These are phyloP conservation scores for Metschnikowia similis DNA, from an alignment of 805 yeast species.

Conservation along the genomic window DNA sequence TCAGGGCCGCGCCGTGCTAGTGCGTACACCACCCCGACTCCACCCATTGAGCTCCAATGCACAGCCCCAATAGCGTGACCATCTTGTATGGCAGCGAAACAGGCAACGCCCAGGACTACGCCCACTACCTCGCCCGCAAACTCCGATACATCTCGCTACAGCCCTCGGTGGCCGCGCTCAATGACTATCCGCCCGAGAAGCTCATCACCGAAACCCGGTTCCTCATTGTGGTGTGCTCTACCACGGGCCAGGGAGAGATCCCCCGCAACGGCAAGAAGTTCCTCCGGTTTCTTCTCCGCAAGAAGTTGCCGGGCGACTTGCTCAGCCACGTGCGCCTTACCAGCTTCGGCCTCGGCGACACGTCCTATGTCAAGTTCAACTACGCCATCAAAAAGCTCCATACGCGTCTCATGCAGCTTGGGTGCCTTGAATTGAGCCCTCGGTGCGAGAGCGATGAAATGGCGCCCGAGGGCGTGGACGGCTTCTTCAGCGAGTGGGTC, in stretches of 20 bases:
- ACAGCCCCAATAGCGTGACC: conserved; percentile 30
- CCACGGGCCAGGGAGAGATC: conserved; percentile 93
- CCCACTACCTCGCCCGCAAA: conserved; percentile 54
- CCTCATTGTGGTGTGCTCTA: conserved; percentile 66
- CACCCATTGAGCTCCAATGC: background rate
- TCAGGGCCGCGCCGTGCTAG: background rate
- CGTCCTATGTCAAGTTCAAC: conserved; percentile 84
- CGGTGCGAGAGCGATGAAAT: conserved; percentile 90
- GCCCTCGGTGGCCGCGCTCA: conserved; percentile 50
- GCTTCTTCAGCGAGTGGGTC: conserved; percentile 75
- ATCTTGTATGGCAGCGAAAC: conserved; percentile 90
- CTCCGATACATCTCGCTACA: conserved; percentile 51
- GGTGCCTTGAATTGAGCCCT: conserved; percentile 65
- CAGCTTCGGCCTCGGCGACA: conserved; percentile 89
- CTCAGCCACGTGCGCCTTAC: conserved; percentile 61
- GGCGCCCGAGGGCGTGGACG: conserved; percentile 74
- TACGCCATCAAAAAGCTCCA: conserved; percentile 85
- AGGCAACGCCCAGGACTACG: conserved; percentile 85
- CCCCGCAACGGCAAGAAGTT: conserved; percentile 73
- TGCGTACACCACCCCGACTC: background rate
- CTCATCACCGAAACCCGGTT: conserved; percentile 45
- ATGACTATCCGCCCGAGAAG: conserved; percentile 54
- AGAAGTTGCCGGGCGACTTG: conserved; percentile 55
- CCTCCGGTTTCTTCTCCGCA: conserved; percentile 69
- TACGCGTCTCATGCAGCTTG: conserved; percentile 71